Conservation (phyloP, 306 rosid species). For the Neltuma alba region DNA sequence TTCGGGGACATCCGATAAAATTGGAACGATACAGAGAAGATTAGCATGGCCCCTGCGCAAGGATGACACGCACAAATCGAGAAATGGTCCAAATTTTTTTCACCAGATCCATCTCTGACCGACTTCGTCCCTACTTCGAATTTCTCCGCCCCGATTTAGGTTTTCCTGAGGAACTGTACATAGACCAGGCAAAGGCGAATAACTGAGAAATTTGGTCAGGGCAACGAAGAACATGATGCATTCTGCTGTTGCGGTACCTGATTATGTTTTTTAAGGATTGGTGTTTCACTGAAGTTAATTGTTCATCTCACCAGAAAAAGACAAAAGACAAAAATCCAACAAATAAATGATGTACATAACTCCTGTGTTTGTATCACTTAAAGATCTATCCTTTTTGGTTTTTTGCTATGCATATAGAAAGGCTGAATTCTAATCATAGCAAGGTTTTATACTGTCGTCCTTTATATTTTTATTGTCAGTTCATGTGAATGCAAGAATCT, state of each 20-base stretch:
- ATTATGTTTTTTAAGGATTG: background rate
- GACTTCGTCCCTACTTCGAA: background rate
- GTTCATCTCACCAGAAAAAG: background rate
- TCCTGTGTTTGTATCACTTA: background rate
- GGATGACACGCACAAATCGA: too few species aligned
- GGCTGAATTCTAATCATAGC: background rate
- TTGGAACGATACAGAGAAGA: too few species aligned
- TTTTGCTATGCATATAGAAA: too few species aligned
- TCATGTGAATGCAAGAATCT: background rate
- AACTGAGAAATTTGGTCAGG: background rate
- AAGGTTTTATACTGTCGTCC: background rate
- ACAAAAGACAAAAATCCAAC: too few species aligned
- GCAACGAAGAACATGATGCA: background rate
- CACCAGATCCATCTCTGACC: too few species aligned
- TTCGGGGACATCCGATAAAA: too few species aligned
- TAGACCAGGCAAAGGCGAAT: background rate
- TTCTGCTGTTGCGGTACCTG: background rate
- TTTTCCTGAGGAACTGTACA: background rate
- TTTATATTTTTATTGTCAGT: background rate
- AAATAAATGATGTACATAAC: background rate
- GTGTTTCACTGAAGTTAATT: background rate
- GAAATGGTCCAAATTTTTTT: too few species aligned
- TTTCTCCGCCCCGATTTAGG: background rate
- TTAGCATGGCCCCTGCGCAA: too few species aligned
- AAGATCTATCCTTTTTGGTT: background rate